phyloP scores from a whole-genome alignment of 1,284 basidiomycete genomes.

The Porodaedalea pini region DNA sequence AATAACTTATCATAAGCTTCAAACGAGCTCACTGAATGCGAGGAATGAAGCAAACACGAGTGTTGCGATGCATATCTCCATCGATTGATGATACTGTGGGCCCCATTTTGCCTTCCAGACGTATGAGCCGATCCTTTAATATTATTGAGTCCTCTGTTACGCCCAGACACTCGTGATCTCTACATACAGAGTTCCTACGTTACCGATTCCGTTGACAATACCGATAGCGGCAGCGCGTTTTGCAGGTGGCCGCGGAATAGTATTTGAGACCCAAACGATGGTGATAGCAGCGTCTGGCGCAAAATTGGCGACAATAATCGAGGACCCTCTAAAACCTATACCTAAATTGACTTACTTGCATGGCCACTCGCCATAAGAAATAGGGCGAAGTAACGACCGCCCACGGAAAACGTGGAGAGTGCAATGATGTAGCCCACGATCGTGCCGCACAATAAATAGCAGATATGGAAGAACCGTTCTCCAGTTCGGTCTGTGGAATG shows the following conservation, averaged over 20 bases:
- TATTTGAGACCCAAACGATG: constrained; percentile 26
- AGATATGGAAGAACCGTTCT: too few relatives aligned
- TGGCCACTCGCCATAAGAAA: constrained; percentile 27
- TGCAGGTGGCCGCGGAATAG: constrained; percentile 29
- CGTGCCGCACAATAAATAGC: too few relatives aligned
- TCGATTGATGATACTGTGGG: too few relatives aligned
- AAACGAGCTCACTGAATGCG: constrained; percentile 15
- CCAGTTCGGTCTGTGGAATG: constrained; percentile 14
- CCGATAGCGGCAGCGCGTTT: constrained; percentile 28
- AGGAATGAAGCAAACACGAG: too few relatives aligned
- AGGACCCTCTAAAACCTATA: background rate
- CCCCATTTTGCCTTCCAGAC: too few relatives aligned
- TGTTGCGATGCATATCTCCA: too few relatives aligned
- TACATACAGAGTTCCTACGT: constrained; percentile 22
- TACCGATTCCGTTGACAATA: constrained; percentile 25
- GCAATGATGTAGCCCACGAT: too few relatives aligned
- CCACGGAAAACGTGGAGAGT: too few relatives aligned
- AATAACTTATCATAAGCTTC: background rate
- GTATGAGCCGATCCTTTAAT: too few relatives aligned
- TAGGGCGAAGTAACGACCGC: constrained; percentile 28
- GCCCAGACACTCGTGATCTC: too few relatives aligned
- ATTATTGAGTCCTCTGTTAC: too few relatives aligned
- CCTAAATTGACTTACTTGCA: constrained; percentile 15
- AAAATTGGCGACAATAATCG: background rate
- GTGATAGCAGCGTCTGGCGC: constrained; percentile 45